phyloP scores from a whole-genome alignment of 2,329 filamentous ascomycete genomes.

The Neonectria neomacrospora region DNA sequence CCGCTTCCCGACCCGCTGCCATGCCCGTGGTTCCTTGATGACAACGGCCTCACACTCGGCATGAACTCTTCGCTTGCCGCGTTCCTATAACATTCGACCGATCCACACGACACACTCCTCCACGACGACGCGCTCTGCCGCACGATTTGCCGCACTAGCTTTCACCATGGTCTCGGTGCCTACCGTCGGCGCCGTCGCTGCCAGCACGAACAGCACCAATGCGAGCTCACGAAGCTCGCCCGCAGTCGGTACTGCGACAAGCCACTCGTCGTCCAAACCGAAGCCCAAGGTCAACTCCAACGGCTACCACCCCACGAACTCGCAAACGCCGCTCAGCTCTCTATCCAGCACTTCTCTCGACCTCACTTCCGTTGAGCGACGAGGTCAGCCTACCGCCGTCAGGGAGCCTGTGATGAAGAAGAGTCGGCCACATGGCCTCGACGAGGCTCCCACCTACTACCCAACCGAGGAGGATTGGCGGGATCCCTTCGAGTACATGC shows the following conservation, averaged over 20 bases:
- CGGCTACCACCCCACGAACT: conserved; percentile 62
- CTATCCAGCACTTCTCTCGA: conserved; percentile 76
- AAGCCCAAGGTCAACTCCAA: conserved; percentile 66
- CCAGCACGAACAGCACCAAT: conserved; percentile 56
- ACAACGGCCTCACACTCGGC: conserved; percentile 39
- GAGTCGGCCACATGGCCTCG: conserved; percentile 82
- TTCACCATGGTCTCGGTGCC: conserved; percentile 55
- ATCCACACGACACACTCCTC: conserved; percentile 27
- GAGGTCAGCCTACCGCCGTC: conserved; percentile 81
- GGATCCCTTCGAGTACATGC: conserved; percentile 93
- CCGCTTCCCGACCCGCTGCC: conserved; percentile 34
- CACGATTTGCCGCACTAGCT: conserved; percentile 19
- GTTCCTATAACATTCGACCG: conserved; percentile 35
- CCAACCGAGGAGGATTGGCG: conserved; percentile 95
- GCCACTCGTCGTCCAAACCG: conserved; percentile 55
- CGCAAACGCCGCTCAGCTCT: conserved; percentile 64
- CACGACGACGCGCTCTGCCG: conserved; percentile 19
- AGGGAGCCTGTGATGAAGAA: conserved; percentile 82
- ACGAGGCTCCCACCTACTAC: conserved; percentile 89
- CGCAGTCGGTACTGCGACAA: conserved; percentile 52
- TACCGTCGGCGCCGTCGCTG: conserved; percentile 51
- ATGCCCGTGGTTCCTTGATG: conserved; percentile 42
- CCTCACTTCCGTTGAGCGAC: conserved; percentile 88
- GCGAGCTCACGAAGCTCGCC: conserved; percentile 65
- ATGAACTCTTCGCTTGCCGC: conserved; percentile 41